Evolutionary conservation across 441 rosid species (phyloP), one percentile per base, ranked within the genome.

Genomic region (Pelargonium cotyledonis): DNA sequence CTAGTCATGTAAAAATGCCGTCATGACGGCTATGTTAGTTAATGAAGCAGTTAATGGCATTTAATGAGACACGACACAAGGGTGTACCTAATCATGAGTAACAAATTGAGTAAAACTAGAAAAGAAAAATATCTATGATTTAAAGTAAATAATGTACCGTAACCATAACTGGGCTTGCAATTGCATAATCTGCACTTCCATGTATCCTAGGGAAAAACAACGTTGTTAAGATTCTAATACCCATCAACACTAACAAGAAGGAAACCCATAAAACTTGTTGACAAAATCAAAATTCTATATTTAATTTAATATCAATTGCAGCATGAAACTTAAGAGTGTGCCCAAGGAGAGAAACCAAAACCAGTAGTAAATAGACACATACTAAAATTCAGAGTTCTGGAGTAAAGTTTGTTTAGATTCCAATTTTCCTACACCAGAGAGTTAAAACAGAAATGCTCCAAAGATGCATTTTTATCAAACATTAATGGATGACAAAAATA

Each of bases 101-200:
- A 26, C 29, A 26, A 26, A 26, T 26, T 26, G 29, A 26, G 29
- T 26, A 26, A 26, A 26, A 26, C 29, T 26, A 26, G 29, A 26
- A 26, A 26, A 26, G 29, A 26, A 26, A 26, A 26, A 26, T 26
- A 26, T 26, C 29, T 26, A 26, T 26, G 29, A 26, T 26, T 26
- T 26, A 0, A 60, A 38, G 51, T 66, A 21, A 65, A 23, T 70
- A 23, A 63, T 80, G 23, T 82, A 82, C 85, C 85, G 67, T 79
- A 82, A 62, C 85, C 83, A 77, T 78, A 80, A 43, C 83, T 83
- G 51, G 85, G 85, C 69, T 73, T 82, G 72, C 75, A 58, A 38
- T 77, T 79, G 76, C 85, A 82, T 53, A 79, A 78, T 61, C 75
- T 80, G 67, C 85, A 82, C 64, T 82, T 83, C 85, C 85, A 82